Percentiles rank a stretch among this genome's conserved stretches.
These are phyloP conservation scores for Przewalskia tangutica DNA, from an alignment of 257 asterid genomes.

Conservation along the genomic window DNA sequence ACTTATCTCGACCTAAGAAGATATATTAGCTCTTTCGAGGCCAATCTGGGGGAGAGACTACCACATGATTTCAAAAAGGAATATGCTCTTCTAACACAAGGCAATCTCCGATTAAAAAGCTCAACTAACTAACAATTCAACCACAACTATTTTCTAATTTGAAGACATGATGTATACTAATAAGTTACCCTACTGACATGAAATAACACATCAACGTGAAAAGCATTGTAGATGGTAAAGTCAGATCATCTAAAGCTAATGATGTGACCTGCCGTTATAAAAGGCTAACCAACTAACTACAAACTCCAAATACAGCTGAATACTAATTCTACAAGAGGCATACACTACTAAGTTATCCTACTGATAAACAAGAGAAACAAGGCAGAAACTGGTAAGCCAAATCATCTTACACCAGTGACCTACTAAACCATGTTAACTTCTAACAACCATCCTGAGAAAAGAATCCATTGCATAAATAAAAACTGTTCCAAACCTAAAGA, in stretches of 20 bases:
- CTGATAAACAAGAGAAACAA: neutral
- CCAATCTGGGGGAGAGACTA: neutral
- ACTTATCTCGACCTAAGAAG: neutral
- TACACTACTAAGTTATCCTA: neutral
- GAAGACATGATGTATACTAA: neutral
- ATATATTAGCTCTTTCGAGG: neutral
- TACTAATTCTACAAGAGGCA: neutral
- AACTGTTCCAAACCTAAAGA: neutral
- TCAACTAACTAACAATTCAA: neutral
- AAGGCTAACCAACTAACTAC: neutral
- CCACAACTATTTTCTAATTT: neutral
- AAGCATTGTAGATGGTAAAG: neutral
- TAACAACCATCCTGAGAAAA: neutral
- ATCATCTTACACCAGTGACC: neutral
- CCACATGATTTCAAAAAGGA: neutral
- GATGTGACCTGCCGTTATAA: neutral
- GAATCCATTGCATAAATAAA: neutral
- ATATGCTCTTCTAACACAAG: neutral
- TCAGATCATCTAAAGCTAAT: neutral
- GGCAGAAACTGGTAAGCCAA: neutral
- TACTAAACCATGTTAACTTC: neutral
- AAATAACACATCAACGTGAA: neutral
- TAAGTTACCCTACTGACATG: neutral
- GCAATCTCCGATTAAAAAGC: neutral
- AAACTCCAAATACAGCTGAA: neutral